phyloP scores from a whole-genome alignment of 768 basidiomycete genomes.

The Rubroboletus pulcherrimus region DNA sequence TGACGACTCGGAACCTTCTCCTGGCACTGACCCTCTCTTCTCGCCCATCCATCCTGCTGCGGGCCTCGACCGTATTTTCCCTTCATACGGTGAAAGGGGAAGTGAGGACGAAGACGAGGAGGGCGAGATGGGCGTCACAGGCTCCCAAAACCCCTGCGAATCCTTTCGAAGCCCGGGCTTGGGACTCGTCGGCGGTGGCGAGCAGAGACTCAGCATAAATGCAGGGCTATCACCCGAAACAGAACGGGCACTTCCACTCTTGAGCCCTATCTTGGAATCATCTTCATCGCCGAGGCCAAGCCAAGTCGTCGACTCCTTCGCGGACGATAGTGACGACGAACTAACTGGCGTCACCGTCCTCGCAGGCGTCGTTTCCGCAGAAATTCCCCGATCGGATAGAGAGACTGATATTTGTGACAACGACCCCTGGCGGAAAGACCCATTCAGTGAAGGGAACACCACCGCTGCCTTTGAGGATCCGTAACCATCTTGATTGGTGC shows the following conservation, averaged over 20 bases:
- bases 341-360: conserved; percentile 5
- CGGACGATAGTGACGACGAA: background rate
- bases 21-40: background rate
- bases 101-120: conserved; percentile 17
- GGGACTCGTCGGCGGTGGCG: conserved; percentile 9
- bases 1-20: background rate
- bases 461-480: conserved; percentile 13
- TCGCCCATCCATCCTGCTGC: conserved; percentile 6
- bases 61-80: background rate
- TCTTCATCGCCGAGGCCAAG: background rate
- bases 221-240: conserved; percentile 1
- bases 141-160: conserved; percentile 30
- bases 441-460: conserved; percentile 26
- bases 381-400: background rate
- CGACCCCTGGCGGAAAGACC: conserved; percentile 17
- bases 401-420: background rate
- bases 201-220: conserved; percentile 6
- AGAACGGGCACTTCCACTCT: background rate
- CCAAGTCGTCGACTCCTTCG: background rate
- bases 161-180: conserved; percentile 18
- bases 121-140: conserved; percentile 14
- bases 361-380: conserved; percentile 12
- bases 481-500: background rate
- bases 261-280: background rate
- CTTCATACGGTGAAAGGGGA: conserved; percentile 13